Percentiles rank a stretch among this genome's conserved stretches.
phyloP scores from a whole-genome alignment of 2,329 filamentous ascomycete genomes.

The Cladosporium velox region DNA sequence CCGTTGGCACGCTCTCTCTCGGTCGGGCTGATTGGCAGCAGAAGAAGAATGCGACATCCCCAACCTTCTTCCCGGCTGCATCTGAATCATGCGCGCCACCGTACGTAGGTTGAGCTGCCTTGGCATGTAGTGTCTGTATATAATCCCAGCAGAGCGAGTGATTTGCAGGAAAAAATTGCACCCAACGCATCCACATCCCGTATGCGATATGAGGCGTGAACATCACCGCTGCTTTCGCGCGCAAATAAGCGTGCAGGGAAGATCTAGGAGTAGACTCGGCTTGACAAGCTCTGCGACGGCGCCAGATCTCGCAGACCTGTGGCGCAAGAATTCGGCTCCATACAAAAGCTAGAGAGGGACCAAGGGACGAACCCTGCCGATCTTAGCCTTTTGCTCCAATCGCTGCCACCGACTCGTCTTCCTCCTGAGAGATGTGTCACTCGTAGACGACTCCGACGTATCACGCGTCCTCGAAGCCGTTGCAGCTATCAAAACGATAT shows the following conservation, averaged over 20 bases:
- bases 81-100: conserved; percentile 17
- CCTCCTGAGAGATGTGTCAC: conserved; percentile 14
- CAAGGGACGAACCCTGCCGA: neutral
- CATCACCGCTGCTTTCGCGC: conserved; percentile 11
- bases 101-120: neutral
- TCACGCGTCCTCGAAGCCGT: conserved; percentile 14
- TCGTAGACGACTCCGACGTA: neutral
- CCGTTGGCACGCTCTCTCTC: neutral
- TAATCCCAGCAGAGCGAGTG: neutral
- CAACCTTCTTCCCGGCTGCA: neutral
- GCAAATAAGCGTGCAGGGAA: neutral
- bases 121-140: neutral
- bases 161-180: conserved; percentile 6
- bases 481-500: conserved; percentile 10
- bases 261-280: conserved; percentile 14
- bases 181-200: conserved; percentile 18
- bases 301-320: neutral
- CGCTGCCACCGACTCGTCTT: neutral
- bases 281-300: conserved; percentile 1
- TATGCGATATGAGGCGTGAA: conserved; percentile 7
- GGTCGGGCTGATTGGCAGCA: conserved; percentile 4
- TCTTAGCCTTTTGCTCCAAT: conserved; percentile 3
- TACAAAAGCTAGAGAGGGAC: neutral
- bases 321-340: neutral
- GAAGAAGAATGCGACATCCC: conserved; percentile 7